Conservation (phyloP, 768 basidiomycete species). For the Trametes sanguinea region DNA sequence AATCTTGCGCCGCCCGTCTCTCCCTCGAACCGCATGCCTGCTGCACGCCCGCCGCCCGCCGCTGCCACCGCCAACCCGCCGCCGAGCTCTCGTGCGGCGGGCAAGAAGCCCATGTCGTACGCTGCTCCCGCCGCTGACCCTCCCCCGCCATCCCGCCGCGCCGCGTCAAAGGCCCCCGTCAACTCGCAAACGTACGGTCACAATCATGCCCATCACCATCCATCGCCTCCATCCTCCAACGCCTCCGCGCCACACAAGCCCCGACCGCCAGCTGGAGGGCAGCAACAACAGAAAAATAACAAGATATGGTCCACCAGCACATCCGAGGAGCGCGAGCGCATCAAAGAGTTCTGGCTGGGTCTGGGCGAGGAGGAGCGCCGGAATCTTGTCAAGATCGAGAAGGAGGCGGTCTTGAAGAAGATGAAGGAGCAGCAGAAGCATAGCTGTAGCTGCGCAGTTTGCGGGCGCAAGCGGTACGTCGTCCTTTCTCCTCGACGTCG, state of each 20-base stretch:
- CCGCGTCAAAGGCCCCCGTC: conserved; percentile 57
- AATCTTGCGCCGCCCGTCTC: conserved; percentile 39
- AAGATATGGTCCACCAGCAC: conserved; percentile 97
- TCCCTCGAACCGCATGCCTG: conserved; percentile 47
- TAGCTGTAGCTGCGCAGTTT: conserved; percentile 93
- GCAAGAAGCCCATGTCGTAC: conserved; percentile 92
- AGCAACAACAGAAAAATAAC: conserved; percentile 48
- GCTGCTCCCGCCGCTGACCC: conserved; percentile 39
- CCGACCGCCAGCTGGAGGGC: conserved; percentile 37
- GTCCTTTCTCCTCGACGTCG: conserved; percentile 30
- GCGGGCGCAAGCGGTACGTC: conserved; percentile 92
- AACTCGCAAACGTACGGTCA: conserved; percentile 50
- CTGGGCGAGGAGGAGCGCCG: conserved; percentile 90
- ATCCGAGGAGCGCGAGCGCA: conserved; percentile 91
- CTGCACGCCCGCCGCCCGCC: conserved; percentile 42
- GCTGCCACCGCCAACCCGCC: conserved; percentile 44
- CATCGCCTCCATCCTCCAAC: conserved; percentile 49
- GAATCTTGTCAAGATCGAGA: conserved; percentile 95
- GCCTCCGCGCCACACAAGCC: conserved; percentile 41
- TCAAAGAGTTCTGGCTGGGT: conserved; percentile 97
- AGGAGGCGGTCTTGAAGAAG: conserved; percentile 95
- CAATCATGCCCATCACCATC: conserved; percentile 57
- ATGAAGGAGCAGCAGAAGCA: conserved; percentile 99
- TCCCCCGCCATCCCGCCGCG: conserved; percentile 39
- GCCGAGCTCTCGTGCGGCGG: conserved; percentile 82